Evolutionary conservation across 495 filamentous ascomycete species (phyloP), one percentile per base, ranked within the genome.

Genomic region (Podospora didyma): DNA sequence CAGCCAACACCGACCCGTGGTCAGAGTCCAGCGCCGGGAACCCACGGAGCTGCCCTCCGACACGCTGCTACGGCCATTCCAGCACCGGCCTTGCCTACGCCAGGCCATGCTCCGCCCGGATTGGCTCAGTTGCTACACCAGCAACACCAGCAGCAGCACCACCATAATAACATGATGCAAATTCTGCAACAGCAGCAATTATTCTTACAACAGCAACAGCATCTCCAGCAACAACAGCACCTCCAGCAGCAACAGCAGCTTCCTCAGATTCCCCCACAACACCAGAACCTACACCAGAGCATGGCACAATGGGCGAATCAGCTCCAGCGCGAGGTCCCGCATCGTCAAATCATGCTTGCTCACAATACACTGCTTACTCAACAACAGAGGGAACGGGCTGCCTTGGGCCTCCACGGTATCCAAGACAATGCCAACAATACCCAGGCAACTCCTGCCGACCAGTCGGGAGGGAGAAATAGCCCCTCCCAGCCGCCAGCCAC

Each of bases 271-370:
- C n/a, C n/a, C n/a, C 46, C 42, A 6, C 54, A 50, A 28, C 49
- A 56, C 17, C 61, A 66, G 20, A 59, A 66, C 37, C 60, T 63
- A 20, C 63, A 61, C 47, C 62, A 56, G 39, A 57, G 24, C 47
- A 61, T 57, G 64, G 50, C 54, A 7, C 66, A 67, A 47, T 62
- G 61, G 63, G 57, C 61, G 57, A 66, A 46, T 50, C 68, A 69
- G 31, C 51, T 69, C 5, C 66, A 66, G 41, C 59, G 64, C 23
- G 63, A 69, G 51, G 59, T 54, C 1, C 35, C 17, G 39, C 46
- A 60, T 28, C 53, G 62, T 3, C 62, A 64, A 16, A 24, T 59
- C 56, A n/a, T n/a, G n/a, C n/a, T n/a, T n/a, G n/a, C n/a, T n/a
- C n/a, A n/a, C n/a, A n/a, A n/a, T n/a, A n/a, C n/a, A n/a, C n/a